Evolutionary conservation across 768 basidiomycete species (phyloP), one percentile per base, ranked within the genome.

Genomic region (Mycena capillaripes): DNA sequence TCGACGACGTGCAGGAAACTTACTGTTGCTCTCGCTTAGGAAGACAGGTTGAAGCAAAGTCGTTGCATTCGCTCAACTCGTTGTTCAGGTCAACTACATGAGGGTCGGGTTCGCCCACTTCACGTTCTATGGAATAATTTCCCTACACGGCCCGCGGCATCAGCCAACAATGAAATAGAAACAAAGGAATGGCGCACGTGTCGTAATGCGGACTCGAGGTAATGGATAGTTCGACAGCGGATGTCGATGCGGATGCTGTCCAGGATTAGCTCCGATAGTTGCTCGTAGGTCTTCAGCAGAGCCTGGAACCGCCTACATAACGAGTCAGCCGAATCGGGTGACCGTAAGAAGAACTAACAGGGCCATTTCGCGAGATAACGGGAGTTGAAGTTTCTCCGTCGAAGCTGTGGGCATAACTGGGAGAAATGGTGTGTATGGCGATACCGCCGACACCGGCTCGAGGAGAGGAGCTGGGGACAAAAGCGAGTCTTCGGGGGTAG

Each of bases 61-160:
- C 95, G 70, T 97, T 93, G 75, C 90, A 92, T 75, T 91, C 87
- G 23, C 91, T 89, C 4, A 99, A 83, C 74, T 97, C 94, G 12
- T 85, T 85, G 76, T 97, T 98, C 60, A 98, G 86, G 79, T 97
- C 96, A 34, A 93, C 86, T 59, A 98, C 88, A 78, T 96, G 92
- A 11, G 95, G 91, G 79, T 99, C 97, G 0, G 97, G 97, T 77
- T 97, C 97, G n/a, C 89, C 87, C 6, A 93, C 92, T 80, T 97
- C 97, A 72, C 91, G 89, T 30, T 94, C 92, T 29, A 95, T 86
- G 57, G 87, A 86, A 79, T 97, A 97, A 71, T 95, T 93, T 40
- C 96, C 96, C 96, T 98, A 75, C 6, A 76, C n/a, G 70, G 53
- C 23, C 38, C 42, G 57, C 71, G 72, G 52, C 73, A 71, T 50